Evolutionary conservation across 176 grass and related monocot species (phyloP), one percentile per base, ranked within the genome.

Genomic region (barley (Hordeum vulgare)): DNA sequence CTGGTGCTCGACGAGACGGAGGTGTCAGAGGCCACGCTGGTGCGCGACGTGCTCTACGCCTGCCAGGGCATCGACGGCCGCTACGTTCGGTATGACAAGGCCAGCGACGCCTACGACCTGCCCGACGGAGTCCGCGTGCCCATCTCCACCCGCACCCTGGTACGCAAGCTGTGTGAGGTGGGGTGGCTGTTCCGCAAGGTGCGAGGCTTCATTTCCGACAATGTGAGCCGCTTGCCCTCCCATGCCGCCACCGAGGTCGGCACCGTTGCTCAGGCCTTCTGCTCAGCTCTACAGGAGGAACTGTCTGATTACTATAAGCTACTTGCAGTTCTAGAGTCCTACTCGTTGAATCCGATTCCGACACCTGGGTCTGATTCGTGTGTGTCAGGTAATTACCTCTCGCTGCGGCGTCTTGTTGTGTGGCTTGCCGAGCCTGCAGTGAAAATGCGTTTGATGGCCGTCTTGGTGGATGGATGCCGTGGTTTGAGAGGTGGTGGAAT

Each of bases 51-150:
- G 61, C 90, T 98, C 21, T 98, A 93, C 84, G 92, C 93, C 11
- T 98, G 96, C 85, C 96, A 98, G 92, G 96, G 90, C 66, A 98
- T 98, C 4, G 90, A 98, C 73, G 96, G 96, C 42, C 92, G 90
- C 11, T 93, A 95, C 7, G 88, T 98, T 28, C 83, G 88, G 11
- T 98, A 85, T 9, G 90, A 89, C 82, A 94, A 86, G 84, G 42
- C 29, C 62, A 67, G 42, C 20, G 92, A 95, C 56, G 74, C 88
- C 54, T 98, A 95, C 80, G 92, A 91, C 82, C 91, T 98, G 4
- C 95, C 95, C 0, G 95, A 90, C 8, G 88, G 82, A 20, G 71
- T 98, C 71, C 91, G 80, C 7, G 82, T 98, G 56, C 95, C 95
- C n/a, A 83, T 90, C 75, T 94, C 95, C 62, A 98, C 89, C 5